These are phyloP conservation scores for Halteria grandinella DNA, from an alignment of 73 alveolate genomes.

Conservation along the genomic window DNA sequence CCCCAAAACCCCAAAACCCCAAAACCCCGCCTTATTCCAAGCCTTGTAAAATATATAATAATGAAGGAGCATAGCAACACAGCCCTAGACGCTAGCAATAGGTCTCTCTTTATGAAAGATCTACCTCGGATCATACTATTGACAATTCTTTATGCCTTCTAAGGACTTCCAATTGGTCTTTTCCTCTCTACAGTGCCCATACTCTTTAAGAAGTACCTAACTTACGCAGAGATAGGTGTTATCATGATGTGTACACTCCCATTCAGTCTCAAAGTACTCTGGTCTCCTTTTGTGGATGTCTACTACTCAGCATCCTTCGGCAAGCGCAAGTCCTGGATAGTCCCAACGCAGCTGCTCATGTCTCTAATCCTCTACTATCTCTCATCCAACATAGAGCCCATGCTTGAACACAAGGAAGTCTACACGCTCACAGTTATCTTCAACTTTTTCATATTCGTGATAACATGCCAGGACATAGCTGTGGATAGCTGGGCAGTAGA, in stretches of 20 bases:
- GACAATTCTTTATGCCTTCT: conserved; percentile 13
- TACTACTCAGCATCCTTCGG: conserved; percentile 54
- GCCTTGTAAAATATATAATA: too few species aligned
- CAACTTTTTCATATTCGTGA: conserved; percentile 47
- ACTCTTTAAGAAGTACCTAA: conserved; percentile 57
- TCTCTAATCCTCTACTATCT: conserved; percentile 4
- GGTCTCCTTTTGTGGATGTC: conserved; percentile 73
- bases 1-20: too few species aligned
- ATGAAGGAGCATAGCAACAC: too few species aligned
- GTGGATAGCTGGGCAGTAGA: conserved; percentile 93
- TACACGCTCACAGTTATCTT: conserved; percentile 13
- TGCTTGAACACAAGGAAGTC: conserved; percentile 25
- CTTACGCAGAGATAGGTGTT: conserved; percentile 63
- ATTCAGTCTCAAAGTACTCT: conserved; percentile 52
- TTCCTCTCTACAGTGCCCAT: conserved; percentile 45
- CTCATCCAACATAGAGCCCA: conserved; percentile 1
- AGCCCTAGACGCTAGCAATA: too few species aligned
- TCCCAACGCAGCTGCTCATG: conserved; percentile 60
- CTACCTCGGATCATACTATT: conserved; percentile 23
- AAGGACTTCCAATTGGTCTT: conserved; percentile 68
- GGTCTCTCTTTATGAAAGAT: not conserved
- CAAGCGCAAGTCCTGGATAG: conserved; percentile 67
- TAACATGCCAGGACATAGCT: conserved; percentile 79
- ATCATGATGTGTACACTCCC: conserved; percentile 54
- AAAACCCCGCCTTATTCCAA: too few species aligned